phyloP scores from a whole-genome alignment of 2,329 filamentous ascomycete genomes.

The Pyrenochaeta sp. region DNA sequence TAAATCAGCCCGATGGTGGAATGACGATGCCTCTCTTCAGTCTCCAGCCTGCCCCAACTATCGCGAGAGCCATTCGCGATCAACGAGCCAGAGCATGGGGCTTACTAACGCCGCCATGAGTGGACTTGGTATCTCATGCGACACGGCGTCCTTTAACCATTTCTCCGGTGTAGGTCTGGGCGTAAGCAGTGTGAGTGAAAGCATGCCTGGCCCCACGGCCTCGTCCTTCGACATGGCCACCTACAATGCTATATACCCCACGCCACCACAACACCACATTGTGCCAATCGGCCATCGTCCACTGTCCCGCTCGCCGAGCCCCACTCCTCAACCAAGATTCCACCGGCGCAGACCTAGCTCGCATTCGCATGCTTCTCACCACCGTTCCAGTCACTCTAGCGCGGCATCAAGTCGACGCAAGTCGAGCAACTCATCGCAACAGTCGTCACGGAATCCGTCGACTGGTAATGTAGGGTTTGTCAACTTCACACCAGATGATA shows the following conservation, averaged over 20 bases:
- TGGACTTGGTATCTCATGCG: slow-evolving; percentile 44
- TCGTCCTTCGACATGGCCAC: slow-evolving; percentile 26
- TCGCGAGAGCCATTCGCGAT: slow-evolving; percentile 26
- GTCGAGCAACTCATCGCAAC: slow-evolving; percentile 27
- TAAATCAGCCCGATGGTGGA: slow-evolving; percentile 42
- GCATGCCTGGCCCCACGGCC: slow-evolving; percentile 10
- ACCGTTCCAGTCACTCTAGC: slow-evolving; percentile 7
- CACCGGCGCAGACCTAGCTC: slow-evolving; percentile 31
- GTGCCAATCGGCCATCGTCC: slow-evolving; percentile 30
- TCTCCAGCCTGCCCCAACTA: slow-evolving; percentile 22
- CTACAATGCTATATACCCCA: slow-evolving; percentile 24
- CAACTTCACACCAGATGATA: slow-evolving; percentile 87
- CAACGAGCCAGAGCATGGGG: slow-evolving; percentile 22
- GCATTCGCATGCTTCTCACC: slow-evolving; percentile 10
- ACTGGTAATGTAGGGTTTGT: slow-evolving; percentile 71
- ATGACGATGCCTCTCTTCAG: slow-evolving; percentile 21
- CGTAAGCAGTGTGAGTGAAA: slow-evolving; percentile 6
- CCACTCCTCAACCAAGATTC: slow-evolving; percentile 33
- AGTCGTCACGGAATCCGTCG: slow-evolving; percentile 52
- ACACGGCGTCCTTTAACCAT: slow-evolving; percentile 28
- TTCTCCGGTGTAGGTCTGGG: slow-evolving; percentile 17
- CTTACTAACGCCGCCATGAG: slow-evolving; percentile 18
- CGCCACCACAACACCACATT: slow-evolving; percentile 18
- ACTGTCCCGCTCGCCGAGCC: slow-evolving; percentile 32
- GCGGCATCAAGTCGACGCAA: slow-evolving; percentile 23